Percentiles rank a stretch among this genome's conserved stretches.
phyloP scores from a whole-genome alignment of 306 rosid genomes.

The Prosopis cineraria region DNA sequence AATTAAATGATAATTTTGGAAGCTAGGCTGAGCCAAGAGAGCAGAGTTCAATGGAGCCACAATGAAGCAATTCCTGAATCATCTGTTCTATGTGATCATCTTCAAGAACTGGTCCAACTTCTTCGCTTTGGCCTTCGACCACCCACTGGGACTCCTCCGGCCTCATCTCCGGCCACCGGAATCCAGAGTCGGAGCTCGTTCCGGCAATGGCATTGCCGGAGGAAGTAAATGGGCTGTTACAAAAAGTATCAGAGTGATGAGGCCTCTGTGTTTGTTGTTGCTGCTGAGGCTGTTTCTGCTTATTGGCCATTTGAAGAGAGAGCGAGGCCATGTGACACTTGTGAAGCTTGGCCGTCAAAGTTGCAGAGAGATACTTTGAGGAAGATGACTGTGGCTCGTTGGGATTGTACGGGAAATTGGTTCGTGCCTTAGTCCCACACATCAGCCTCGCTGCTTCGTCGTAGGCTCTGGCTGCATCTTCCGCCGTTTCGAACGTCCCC shows the following conservation, averaged over 20 bases:
- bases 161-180: conserved; percentile 46
- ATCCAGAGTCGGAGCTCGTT: conserved; percentile 28
- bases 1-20: neutral
- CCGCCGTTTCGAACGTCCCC: conserved; percentile 87
- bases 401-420: conserved; percentile 69
- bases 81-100: conserved; percentile 88
- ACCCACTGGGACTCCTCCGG: conserved; percentile 32
- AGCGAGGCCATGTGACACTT: conserved; percentile 79
- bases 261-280: conserved; percentile 28
- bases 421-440: conserved; percentile 80
- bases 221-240: neutral
- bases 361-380: conserved; percentile 64
- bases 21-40: conserved; percentile 50
- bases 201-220: conserved; percentile 33
- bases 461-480: conserved; percentile 87
- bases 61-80: conserved; percentile 85
- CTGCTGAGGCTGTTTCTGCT: conserved; percentile 35
- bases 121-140: conserved; percentile 42
- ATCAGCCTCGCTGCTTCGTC: conserved; percentile 87
- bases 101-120: conserved; percentile 61
- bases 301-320: conserved; percentile 73
- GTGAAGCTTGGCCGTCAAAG: conserved; percentile 70
- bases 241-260: no score
- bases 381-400: conserved; percentile 56
- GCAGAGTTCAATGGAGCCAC: conserved; percentile 73